Evolutionary conservation across 192 early-diverging fungal genomes (phyloP), one percentile per base, ranked within the genome.

Genomic region (Mortierella hygrophila): DNA sequence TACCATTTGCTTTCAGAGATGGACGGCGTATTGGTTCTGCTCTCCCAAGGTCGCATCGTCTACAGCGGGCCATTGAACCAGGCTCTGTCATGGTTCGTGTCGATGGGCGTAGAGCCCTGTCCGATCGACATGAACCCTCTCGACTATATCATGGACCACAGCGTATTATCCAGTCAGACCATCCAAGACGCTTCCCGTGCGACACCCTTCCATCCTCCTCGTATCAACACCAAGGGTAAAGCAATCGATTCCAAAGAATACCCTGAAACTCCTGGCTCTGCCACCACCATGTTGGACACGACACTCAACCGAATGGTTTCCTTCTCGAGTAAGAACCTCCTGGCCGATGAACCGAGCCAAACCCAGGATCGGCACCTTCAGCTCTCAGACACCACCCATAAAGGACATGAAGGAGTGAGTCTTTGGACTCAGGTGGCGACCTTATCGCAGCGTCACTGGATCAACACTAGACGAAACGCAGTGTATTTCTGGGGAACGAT

Each of bases 81-180:
- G 1, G 44, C 54, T 6, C 23, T 75, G 47, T n/a, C 49, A 7
- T 81, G 80, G 80, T 57, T 81, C 42, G 74, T 42, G 38, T 81
- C 80, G 10, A 21, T 41, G 11, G 80, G 80, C 0, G 9, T 75
- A 11, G 63, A 37, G 6, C 52, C 74, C 26, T 81, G 80, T 37
- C 47, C 68, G 21, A n/a, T 40, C 2, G 21, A 75, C 41, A 69
- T 70, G 73, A 81, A 81, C 49, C 74, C 80, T 1, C 42, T 75
- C 9, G 80, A 81, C 40, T 75, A 81, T 29, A 38, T 70, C 16
- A 35, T 81, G 35, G 73, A 81, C 44, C 9, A 42, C 15, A 70
- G 80, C 55, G 55, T 26, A 4, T 9, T n/a, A 4, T 57, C 1
- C 23, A 57, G 23, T 21, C 55, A 57, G 7, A n/a, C 4, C 23